Percentiles rank a stretch among this genome's conserved stretches.
These are phyloP conservation scores for Fusarium siculi DNA, from an alignment of 2,329 filamentous ascomycete genomes.

Conservation along the genomic window DNA sequence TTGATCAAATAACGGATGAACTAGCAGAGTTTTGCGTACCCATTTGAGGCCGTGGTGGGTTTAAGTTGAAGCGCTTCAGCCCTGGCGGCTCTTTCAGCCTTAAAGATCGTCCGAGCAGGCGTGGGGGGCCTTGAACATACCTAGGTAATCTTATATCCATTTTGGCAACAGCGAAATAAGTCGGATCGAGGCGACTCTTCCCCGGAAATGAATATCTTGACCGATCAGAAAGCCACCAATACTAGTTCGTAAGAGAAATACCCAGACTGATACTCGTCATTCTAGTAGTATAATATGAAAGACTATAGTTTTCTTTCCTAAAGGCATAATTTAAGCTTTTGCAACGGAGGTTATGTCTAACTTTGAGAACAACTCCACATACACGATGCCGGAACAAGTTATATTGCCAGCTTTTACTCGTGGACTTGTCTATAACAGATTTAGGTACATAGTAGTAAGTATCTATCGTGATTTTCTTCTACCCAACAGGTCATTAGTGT, in stretches of 20 bases:
- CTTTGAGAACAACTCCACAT: neutral
- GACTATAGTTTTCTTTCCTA: neutral
- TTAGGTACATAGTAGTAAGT: neutral
- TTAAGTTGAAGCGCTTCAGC: conserved; percentile 15
- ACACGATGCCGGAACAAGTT: neutral
- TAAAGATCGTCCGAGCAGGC: neutral
- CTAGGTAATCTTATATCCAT: neutral
- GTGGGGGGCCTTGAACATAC: neutral
- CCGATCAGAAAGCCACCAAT: neutral
- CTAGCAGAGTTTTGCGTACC: neutral
- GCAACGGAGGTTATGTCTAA: neutral
- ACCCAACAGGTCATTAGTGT: neutral
- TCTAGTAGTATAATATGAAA: too few relatives aligned
- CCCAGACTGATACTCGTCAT: neutral
- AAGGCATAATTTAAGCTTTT: neutral
- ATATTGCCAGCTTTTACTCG: neutral
- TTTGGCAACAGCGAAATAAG: neutral
- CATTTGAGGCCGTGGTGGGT: neutral
- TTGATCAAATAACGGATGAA: neutral
- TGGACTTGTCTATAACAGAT: neutral
- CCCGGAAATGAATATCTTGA: conserved; percentile 3
- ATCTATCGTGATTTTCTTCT: neutral
- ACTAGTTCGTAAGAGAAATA: neutral
- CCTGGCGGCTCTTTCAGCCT: neutral
- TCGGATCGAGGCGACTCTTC: neutral